Percentiles rank a stretch among this genome's conserved stretches.
phyloP scores from a whole-genome alignment of 2,329 filamentous ascomycete genomes.

The Penicillium sp. region DNA sequence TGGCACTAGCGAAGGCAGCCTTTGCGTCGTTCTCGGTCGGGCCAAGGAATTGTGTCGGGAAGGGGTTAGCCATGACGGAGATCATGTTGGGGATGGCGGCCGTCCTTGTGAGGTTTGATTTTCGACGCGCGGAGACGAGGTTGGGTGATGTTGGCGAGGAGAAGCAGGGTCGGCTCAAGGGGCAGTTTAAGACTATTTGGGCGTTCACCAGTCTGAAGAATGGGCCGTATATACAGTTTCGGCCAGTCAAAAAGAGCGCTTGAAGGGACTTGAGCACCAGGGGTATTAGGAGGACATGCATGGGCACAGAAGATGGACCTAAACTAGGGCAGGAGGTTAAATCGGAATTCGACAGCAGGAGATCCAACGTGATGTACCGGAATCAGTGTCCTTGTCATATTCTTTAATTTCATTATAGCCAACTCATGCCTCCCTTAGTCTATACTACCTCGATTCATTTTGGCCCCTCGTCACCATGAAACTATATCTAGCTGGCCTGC shows the following conservation, averaged over 20 bases:
- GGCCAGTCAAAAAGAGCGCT: not conserved
- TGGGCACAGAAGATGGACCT: too few relatives aligned
- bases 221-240: conserved; percentile 4
- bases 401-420: too few relatives aligned
- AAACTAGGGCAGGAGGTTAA: too few relatives aligned
- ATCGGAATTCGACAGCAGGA: too few relatives aligned
- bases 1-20: not conserved
- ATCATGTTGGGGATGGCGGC: conserved; percentile 3
- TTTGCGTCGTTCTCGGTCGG: conserved; percentile 5
- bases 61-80: conserved; percentile 7
- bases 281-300: too few relatives aligned
- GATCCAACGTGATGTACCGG: too few relatives aligned
- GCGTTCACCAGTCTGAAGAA: conserved; percentile 4
- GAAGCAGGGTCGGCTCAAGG: not conserved
- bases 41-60: conserved; percentile 3
- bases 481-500: too few relatives aligned
- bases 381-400: too few relatives aligned
- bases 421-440: too few relatives aligned
- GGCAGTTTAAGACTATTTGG: conserved; percentile 5
- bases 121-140: not conserved
- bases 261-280: too few relatives aligned
- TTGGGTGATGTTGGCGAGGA: not conserved
- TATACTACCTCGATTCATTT: too few relatives aligned
- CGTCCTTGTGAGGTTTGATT: not conserved
- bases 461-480: too few relatives aligned